A percentile compares a stretch with the other conserved stretches of the same genome.
phyloP scores from a whole-genome alignment of 805 yeast species.

The Metschnikowia amazonensis region DNA sequence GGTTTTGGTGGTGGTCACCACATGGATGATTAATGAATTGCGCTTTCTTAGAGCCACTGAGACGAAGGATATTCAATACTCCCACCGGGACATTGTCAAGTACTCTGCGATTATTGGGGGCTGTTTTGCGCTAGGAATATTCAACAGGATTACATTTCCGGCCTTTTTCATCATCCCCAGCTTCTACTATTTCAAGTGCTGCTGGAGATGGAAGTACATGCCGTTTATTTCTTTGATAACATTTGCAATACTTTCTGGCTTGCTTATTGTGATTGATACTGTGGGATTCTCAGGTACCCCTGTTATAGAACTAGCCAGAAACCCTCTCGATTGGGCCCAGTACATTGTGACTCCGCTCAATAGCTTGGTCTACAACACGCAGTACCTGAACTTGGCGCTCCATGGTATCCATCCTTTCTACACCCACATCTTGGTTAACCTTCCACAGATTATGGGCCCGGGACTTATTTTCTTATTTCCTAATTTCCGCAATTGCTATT shows the following conservation, averaged over 20 bases:
- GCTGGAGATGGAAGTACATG: constrained; percentile 32
- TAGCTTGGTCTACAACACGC: constrained; percentile 67
- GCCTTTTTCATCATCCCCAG: constrained; percentile 71
- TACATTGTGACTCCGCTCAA: constrained; percentile 70
- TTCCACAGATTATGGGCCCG: constrained; percentile 86
- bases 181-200: constrained; percentile 41
- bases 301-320: constrained; percentile 1
- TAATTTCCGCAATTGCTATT: constrained; percentile 31
- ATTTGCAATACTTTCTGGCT: constrained; percentile 29
- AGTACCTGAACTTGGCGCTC: constrained; percentile 51
- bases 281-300: constrained; percentile 25
- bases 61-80: constrained; percentile 6
- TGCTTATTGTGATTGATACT: constrained; percentile 56
- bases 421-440: constrained; percentile 68
- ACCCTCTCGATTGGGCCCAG: constrained; percentile 18
- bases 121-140: constrained; percentile 61
- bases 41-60: constrained; percentile 19
- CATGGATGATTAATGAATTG: constrained; percentile 49
- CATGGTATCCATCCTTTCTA: constrained; percentile 85
- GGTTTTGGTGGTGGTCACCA: constrained; percentile 44
- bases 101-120: constrained; percentile 37
- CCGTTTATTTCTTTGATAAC: constrained; percentile 28
- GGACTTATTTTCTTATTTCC: constrained; percentile 44
- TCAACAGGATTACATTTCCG: constrained; percentile 81
- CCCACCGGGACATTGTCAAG: constrained; percentile 14